A percentile compares a stretch with the other conserved stretches of the same genome.
phyloP scores from a whole-genome alignment of 1,284 basidiomycete species.

The Hymenochaete sp. region DNA sequence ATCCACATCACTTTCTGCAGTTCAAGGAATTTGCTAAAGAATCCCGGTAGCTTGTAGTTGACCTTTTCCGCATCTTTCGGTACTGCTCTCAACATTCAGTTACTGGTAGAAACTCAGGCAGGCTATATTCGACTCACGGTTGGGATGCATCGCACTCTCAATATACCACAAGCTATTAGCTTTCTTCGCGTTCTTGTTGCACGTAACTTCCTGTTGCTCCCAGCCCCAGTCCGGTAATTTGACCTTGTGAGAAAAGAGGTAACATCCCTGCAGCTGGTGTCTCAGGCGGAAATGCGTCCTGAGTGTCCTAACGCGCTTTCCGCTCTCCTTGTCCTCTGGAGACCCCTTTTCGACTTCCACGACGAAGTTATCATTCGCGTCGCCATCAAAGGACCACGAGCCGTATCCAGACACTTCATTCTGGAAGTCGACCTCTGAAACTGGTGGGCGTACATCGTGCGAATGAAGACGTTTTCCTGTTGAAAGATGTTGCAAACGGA shows the following conservation, averaged over 20 bases:
- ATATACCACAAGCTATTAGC: constrained; percentile 93
- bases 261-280: constrained; percentile 87
- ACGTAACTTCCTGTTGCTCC: constrained; percentile 98
- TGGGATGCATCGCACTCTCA: constrained; percentile 77
- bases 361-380: constrained; percentile 93
- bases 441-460: constrained; percentile 88
- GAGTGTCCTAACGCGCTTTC: constrained; percentile 70
- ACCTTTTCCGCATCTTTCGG: constrained; percentile 65
- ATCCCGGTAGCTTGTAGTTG: constrained; percentile 83
- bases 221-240: constrained; percentile 97
- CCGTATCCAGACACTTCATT: constrained; percentile 98
- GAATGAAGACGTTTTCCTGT: constrained; percentile 90
- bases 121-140: constrained; percentile 43
- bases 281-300: constrained; percentile 79
- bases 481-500: constrained; percentile 76
- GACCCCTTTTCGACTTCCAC: constrained; percentile 79
- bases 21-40: constrained; percentile 87
- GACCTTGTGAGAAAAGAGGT: constrained; percentile 96
- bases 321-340: constrained; percentile 56
- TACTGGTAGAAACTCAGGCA: neutral
- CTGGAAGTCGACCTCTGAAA: constrained; percentile 99
- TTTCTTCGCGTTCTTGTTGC: constrained; percentile 91
- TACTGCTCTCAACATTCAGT: constrained; percentile 38
- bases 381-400: constrained; percentile 75
- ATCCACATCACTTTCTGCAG: constrained; percentile 95